Conservation (phyloP, 2,329 filamentous ascomycete genomes). For the Beauveria scarabaeidicola region DNA sequence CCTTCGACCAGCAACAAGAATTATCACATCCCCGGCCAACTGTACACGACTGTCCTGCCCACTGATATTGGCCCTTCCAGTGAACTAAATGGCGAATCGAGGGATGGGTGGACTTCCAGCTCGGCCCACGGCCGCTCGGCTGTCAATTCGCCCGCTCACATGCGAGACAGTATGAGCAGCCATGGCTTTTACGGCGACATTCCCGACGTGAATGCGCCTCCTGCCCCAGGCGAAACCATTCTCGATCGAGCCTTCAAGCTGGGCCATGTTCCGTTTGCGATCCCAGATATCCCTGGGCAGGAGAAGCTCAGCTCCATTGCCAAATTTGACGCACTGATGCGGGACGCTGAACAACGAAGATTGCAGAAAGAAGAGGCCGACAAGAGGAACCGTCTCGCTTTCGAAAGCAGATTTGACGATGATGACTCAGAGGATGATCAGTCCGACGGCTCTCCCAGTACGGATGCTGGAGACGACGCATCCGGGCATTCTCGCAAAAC, state of each 20-base stretch:
- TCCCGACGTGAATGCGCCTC: conserved; percentile 40
- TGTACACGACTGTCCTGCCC: conserved; percentile 44
- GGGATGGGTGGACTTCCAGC: conserved; percentile 47
- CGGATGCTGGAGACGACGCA: conserved; percentile 33
- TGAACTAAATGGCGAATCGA: conserved; percentile 46
- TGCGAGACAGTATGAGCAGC: conserved; percentile 47
- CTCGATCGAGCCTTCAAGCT: conserved; percentile 59
- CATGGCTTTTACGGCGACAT: conserved; percentile 31
- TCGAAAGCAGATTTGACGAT: conserved; percentile 43
- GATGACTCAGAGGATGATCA: conserved; percentile 36
- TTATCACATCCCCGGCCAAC: conserved; percentile 33
- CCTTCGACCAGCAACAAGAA: conserved; percentile 41
- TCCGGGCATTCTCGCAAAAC: conserved; percentile 20
- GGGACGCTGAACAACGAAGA: conserved; percentile 46
- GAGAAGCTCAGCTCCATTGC: conserved; percentile 57
- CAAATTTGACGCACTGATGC: conserved; percentile 58
- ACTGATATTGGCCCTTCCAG: conserved; percentile 49
- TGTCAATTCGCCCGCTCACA: conserved; percentile 47
- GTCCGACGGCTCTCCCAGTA: conserved; percentile 30
- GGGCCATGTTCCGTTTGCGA: conserved; percentile 53
- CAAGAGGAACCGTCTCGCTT: conserved; percentile 24
- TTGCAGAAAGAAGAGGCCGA: conserved; percentile 30
- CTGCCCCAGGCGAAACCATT: conserved; percentile 53
- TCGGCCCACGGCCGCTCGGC: conserved; percentile 49
- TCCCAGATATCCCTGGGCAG: conserved; percentile 44